A percentile compares a stretch with the other conserved stretches of the same genome.
These are phyloP conservation scores for Amphichorda felina DNA, from an alignment of 2,329 filamentous ascomycete genomes.

Conservation along the genomic window DNA sequence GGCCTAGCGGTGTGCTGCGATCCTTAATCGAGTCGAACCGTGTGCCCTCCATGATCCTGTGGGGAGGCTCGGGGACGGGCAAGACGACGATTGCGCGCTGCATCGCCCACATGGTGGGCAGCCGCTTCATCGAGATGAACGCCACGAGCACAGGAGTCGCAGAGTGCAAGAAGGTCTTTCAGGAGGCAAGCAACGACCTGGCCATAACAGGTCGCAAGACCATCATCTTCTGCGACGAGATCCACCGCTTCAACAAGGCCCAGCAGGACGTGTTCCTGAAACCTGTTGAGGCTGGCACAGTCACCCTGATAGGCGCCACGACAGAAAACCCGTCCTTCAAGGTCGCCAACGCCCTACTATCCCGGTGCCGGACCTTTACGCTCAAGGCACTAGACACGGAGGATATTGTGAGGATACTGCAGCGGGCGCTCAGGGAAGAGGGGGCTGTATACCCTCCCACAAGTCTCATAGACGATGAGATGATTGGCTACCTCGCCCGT, in stretches of 20 bases:
- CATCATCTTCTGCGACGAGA: slow-evolving; percentile 96
- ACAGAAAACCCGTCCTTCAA: slow-evolving; percentile 97
- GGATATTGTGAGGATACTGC: slow-evolving; percentile 62
- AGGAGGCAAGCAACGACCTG: slow-evolving; percentile 71
- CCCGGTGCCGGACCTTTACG: slow-evolving; percentile 83
- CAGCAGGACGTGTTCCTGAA: slow-evolving; percentile 94
- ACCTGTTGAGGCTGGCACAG: slow-evolving; percentile 80
- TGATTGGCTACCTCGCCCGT: slow-evolving; percentile 69
- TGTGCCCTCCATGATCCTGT: slow-evolving; percentile 91
- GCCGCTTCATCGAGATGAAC: slow-evolving; percentile 91
- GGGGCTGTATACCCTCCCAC: slow-evolving; percentile 20
- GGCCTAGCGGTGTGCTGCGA: slow-evolving; percentile 69
- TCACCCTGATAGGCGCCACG: slow-evolving; percentile 88
- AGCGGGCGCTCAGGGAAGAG: slow-evolving; percentile 60
- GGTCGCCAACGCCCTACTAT: slow-evolving; percentile 76
- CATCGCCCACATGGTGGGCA: slow-evolving; percentile 70
- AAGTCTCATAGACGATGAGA: slow-evolving; percentile 60
- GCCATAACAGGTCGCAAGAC: slow-evolving; percentile 77
- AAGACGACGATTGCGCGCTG: slow-evolving; percentile 90
- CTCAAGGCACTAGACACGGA: slow-evolving; percentile 62
- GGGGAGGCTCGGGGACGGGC: slow-evolving; percentile 71
- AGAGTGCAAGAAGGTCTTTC: slow-evolving; percentile 87
- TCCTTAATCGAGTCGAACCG: slow-evolving; percentile 76
- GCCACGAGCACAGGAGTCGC: slow-evolving; percentile 78
- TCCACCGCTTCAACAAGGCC: slow-evolving; percentile 80